These are phyloP conservation scores for Chlorophyllum brunneum DNA, from an alignment of 768 basidiomycete genomes.

Conservation along the genomic window DNA sequence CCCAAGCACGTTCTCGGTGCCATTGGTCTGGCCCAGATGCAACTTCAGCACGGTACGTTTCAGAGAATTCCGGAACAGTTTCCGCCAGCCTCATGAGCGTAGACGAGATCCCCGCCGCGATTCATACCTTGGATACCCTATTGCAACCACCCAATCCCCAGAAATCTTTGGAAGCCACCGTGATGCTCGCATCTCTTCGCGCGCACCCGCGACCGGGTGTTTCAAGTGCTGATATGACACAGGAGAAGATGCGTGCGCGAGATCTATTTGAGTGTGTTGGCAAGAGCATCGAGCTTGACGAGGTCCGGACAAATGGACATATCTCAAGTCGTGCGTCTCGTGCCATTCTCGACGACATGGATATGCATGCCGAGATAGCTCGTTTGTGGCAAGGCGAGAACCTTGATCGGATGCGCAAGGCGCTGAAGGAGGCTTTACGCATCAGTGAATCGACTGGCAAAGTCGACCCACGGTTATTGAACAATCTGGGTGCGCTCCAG, in stretches of 20 bases:
- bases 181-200: constrained; percentile 88
- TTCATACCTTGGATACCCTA: constrained; percentile 78
- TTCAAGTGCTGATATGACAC: constrained; percentile 63
- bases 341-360: constrained; percentile 69
- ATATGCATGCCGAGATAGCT: constrained; percentile 90
- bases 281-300: constrained; percentile 66
- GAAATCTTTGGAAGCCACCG: constrained; percentile 76
- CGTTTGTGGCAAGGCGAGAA: constrained; percentile 84
- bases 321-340: constrained; percentile 37
- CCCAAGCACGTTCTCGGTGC: constrained; percentile 76
- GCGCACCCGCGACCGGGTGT: constrained; percentile 78
- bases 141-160: constrained; percentile 63
- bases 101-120: constrained; percentile 84
- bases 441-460: constrained; percentile 51
- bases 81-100: constrained; percentile 4
- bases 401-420: constrained; percentile 66
- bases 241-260: constrained; percentile 71
- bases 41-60: constrained; percentile 68
- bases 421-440: constrained; percentile 69
- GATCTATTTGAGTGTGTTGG: constrained; percentile 76
- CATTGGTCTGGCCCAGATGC: constrained; percentile 84
- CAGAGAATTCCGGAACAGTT: not conserved
- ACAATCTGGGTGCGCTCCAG: constrained; percentile 75
- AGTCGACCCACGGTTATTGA: constrained; percentile 65
- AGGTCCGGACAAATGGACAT: constrained; percentile 42